Evolutionary conservation across 257 asterid species (phyloP).

Genomic region (Phtheirospermum japonicum): DNA sequence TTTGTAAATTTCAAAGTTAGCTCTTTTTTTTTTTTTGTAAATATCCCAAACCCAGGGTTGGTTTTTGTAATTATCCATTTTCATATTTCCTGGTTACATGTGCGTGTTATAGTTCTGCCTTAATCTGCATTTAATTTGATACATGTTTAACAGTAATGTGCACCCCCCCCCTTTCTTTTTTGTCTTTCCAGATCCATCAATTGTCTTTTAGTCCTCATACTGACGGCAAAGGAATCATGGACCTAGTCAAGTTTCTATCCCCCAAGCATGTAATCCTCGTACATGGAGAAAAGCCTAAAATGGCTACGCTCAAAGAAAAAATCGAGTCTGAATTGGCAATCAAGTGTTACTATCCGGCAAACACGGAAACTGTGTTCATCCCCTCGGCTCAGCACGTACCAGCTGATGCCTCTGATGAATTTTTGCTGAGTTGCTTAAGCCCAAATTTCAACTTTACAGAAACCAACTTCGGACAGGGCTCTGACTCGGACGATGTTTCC

Average conservation of each 20-base stretch:
- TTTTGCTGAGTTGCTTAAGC: constrained; percentile 49
- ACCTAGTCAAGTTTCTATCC: constrained; percentile 72
- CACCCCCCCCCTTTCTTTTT: not conserved
- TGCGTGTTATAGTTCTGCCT: not conserved
- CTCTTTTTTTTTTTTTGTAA: no score
- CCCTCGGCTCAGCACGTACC: constrained; percentile 51
- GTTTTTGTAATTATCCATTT: not conserved
- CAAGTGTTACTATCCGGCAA: constrained; percentile 1
- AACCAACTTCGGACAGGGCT: not conserved
- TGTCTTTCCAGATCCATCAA: constrained; percentile 43
- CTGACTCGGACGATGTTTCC: constrained; percentile 5
- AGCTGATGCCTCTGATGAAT: constrained; percentile 57
- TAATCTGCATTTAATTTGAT: not conserved
- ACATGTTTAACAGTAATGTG: constrained; percentile 1
- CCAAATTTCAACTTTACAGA: constrained; percentile 32
- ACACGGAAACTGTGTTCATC: constrained; percentile 50
- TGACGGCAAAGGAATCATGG: constrained; percentile 94
- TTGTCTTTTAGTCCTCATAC: constrained; percentile 86
- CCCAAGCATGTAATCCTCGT: constrained; percentile 34
- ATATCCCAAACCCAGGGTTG: not conserved
- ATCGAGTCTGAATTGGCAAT: constrained; percentile 12
- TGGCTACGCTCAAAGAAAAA: constrained; percentile 33
- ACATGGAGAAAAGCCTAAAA: constrained; percentile 7
- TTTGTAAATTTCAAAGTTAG: not conserved
- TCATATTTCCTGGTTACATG: not conserved